Percentiles rank a stretch among this genome's conserved stretches.
Conservation (phyloP, 805 yeast genomes). For the Ogataea ganodermae region DNA sequence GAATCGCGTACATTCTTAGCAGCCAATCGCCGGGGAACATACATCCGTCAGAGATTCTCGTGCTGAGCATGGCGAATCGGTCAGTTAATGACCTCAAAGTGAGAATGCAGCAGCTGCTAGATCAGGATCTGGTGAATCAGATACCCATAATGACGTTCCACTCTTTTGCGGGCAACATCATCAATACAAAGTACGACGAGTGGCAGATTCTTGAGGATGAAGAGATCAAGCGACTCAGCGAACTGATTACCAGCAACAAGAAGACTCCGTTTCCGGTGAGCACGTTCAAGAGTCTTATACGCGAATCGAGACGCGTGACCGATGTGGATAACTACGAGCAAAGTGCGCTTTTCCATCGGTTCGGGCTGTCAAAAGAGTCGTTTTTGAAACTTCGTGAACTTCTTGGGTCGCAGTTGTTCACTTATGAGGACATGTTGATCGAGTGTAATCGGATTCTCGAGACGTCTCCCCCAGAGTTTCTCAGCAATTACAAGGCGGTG, state of each 20-base stretch:
- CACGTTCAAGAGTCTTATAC: conserved; percentile 20
- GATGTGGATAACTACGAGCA: conserved; percentile 14
- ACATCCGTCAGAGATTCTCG: conserved; percentile 56
- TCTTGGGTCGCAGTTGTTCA: conserved; percentile 25
- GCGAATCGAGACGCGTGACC: conserved; percentile 15
- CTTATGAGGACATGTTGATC: conserved; percentile 27
- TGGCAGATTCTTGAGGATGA: conserved; percentile 53
- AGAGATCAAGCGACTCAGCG: conserved; percentile 23
- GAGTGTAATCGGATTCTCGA: conserved; percentile 24
- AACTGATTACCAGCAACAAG: conserved; percentile 8
- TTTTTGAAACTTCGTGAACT: conserved; percentile 18
- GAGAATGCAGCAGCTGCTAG: conserved; percentile 37
- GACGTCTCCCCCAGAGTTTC: conserved; percentile 22
- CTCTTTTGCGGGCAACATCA: conserved; percentile 54
- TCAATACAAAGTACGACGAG: conserved; percentile 39
- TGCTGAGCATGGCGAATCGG: conserved; percentile 68
- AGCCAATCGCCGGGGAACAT: conserved; percentile 33
- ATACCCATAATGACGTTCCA: conserved; percentile 62
- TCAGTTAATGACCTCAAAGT: conserved; percentile 53
- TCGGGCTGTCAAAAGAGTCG: conserved; percentile 12
- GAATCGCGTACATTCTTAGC: conserved; percentile 50
- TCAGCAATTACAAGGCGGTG: conserved; percentile 39
- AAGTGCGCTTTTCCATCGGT: conserved; percentile 9
- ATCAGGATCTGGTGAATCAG: conserved; percentile 33
- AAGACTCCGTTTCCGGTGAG: conserved; percentile 6